Percentiles rank a stretch among this genome's conserved stretches.
Conservation (phyloP, 441 rosid genomes). For the Brassica hybrid region DNA sequence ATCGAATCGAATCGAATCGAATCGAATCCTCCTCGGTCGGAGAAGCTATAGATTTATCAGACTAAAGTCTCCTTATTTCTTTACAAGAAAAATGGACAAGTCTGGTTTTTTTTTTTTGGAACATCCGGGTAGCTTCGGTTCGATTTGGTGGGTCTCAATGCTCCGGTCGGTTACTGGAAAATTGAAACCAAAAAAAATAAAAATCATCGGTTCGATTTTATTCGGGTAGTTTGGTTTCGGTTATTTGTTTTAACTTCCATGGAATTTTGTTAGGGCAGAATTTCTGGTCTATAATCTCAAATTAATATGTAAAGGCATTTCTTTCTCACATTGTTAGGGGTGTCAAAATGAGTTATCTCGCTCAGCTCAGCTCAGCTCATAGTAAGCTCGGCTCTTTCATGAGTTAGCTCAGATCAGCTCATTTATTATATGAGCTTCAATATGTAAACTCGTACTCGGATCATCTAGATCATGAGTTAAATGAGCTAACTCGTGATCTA, state of each 20-base stretch:
- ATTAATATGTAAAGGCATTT: too few relatives aligned
- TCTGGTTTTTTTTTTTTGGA: not conserved
- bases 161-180: not conserved
- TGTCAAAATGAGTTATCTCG: too few relatives aligned
- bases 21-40: not conserved
- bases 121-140: not conserved
- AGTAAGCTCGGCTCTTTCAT: too few relatives aligned
- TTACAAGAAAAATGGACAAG: not conserved
- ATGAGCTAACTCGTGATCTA: too few relatives aligned
- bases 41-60: conserved; percentile 11
- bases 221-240: not conserved
- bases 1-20: conserved; percentile 12
- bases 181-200: not conserved
- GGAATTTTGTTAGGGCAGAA: not conserved
- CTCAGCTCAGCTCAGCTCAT: too few relatives aligned
- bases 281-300: not conserved
- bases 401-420: too few relatives aligned
- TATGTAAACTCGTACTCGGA: too few relatives aligned
- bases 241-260: too few relatives aligned
- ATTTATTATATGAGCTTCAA: too few relatives aligned
- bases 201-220: not conserved
- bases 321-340: too few relatives aligned
- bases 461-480: too few relatives aligned
- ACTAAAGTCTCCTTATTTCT: not conserved
- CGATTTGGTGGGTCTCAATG: not conserved